A percentile compares a stretch with the other conserved stretches of the same genome.
Conservation (phyloP, 2,329 filamentous ascomycete species). For the Fusarium sp. region DNA sequence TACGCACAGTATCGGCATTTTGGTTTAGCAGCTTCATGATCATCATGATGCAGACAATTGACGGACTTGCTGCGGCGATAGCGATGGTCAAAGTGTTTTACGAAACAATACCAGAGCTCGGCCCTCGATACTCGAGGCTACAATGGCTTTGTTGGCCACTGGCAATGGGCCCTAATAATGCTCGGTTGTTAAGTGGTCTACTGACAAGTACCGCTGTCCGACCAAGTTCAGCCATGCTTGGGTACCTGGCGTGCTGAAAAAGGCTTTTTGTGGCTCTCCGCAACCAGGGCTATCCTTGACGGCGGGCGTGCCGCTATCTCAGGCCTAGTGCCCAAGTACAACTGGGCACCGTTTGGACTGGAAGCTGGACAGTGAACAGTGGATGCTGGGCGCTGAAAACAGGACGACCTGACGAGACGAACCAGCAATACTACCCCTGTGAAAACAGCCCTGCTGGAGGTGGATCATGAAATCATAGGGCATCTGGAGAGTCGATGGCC, state of each 20-base stretch:
- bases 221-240: conserved; percentile 35
- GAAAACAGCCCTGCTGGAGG: conserved; percentile 38
- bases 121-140: conserved; percentile 19
- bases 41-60: conserved; percentile 13
- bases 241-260: conserved; percentile 41
- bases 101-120: conserved; percentile 17
- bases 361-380: conserved; percentile 27
- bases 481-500: conserved; percentile 41
- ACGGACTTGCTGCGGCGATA: conserved; percentile 24
- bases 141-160: conserved; percentile 18
- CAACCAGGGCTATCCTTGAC: conserved; percentile 42
- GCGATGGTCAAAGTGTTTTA: conserved; percentile 26
- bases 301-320: conserved; percentile 41
- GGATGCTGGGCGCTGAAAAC: conserved; percentile 32
- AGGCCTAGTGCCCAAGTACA: conserved; percentile 33
- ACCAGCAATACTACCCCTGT: conserved; percentile 38
- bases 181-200: conserved; percentile 14
- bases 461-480: conserved; percentile 48
- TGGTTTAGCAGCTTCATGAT: conserved; percentile 25
- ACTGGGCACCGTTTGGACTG: conserved; percentile 35
- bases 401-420: conserved; percentile 43
- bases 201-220: conserved; percentile 36
- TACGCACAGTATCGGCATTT: conserved; percentile 39
- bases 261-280: conserved; percentile 36
- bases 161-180: conserved; percentile 10